Percentiles rank a stretch among this genome's conserved stretches.
These are phyloP conservation scores for Pleurotus djamor DNA, from an alignment of 768 basidiomycete species.

Conservation along the genomic window DNA sequence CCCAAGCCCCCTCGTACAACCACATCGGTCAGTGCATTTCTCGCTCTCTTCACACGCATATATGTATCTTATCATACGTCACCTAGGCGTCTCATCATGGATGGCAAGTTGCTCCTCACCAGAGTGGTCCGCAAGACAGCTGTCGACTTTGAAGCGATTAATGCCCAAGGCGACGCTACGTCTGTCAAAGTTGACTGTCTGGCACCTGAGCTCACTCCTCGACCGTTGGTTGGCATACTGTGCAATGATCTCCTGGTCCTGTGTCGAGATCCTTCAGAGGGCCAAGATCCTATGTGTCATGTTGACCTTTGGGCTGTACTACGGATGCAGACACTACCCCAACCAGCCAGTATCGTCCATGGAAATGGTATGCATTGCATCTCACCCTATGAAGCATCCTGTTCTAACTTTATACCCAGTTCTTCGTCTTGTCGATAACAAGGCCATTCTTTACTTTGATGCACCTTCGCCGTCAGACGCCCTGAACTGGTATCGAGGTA, in stretches of 20 bases:
- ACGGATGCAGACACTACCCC: conserved; percentile 90
- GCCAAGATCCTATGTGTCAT: conserved; percentile 64
- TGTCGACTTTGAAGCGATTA: conserved; percentile 78
- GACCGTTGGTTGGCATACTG: conserved; percentile 76
- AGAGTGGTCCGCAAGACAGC: conserved; percentile 88
- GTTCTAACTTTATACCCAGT: conserved; percentile 35
- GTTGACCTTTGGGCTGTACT: conserved; percentile 98
- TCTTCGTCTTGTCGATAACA: conserved; percentile 87
- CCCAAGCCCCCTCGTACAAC: conserved; percentile 97
- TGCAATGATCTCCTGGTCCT: conserved; percentile 94
- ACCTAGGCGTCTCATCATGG: conserved; percentile 85
- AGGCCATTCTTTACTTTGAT: conserved; percentile 88
- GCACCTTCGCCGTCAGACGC: conserved; percentile 83
- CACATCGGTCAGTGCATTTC: conserved; percentile 71
- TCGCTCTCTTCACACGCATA: background rate
- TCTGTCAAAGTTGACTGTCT: conserved; percentile 90
- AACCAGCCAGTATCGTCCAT: conserved; percentile 88
- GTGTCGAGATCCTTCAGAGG: conserved; percentile 83
- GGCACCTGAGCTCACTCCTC: conserved; percentile 80
- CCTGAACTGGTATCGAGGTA: conserved; percentile 89
- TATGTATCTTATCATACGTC: conserved; percentile 8
- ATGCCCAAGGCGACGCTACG: conserved; percentile 73
- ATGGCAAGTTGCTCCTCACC: conserved; percentile 80
- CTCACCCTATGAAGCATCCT: background rate
- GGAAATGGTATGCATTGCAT: conserved; percentile 60